Conservation (phyloP, 768 basidiomycete species). For the Daedaleopsis nitida region DNA sequence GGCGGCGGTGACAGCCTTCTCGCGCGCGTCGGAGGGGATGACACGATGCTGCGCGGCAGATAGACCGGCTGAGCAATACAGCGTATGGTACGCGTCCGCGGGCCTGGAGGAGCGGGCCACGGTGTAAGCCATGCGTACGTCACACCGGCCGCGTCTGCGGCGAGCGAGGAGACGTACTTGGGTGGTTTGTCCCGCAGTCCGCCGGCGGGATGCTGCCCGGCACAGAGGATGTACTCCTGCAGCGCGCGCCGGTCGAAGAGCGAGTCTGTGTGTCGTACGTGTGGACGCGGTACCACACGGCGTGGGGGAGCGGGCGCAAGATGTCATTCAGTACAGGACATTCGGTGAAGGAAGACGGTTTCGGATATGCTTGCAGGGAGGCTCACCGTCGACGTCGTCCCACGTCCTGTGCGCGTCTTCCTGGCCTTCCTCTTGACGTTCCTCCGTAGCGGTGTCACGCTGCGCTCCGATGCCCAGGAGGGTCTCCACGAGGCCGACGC, state of each 20-base stretch:
- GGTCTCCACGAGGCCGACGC: slow-evolving; percentile 74
- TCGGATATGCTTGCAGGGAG: too few relatives aligned
- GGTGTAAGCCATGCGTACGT: too few relatives aligned
- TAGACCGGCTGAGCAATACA: slow-evolving; percentile 90
- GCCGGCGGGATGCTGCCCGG: slow-evolving; percentile 83
- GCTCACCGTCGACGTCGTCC: slow-evolving; percentile 72
- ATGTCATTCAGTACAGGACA: neutral
- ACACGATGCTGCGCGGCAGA: slow-evolving; percentile 87
- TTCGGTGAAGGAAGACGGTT: neutral
- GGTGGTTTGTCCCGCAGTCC: slow-evolving; percentile 95
- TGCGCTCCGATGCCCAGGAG: slow-evolving; percentile 35
- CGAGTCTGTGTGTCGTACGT: slow-evolving; percentile 35
- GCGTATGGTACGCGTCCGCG: slow-evolving; percentile 95
- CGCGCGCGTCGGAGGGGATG: slow-evolving; percentile 22
- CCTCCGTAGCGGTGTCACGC: slow-evolving; percentile 27
- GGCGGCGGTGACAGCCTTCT: slow-evolving; percentile 13
- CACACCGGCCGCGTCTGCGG: neutral
- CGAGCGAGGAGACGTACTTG: slow-evolving; percentile 52
- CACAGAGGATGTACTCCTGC: slow-evolving; percentile 85
- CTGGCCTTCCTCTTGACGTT: slow-evolving; percentile 24
- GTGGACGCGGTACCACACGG: too few relatives aligned
- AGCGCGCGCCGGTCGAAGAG: slow-evolving; percentile 67
- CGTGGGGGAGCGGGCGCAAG: neutral
- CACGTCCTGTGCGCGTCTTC: slow-evolving; percentile 47
- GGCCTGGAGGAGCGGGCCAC: slow-evolving; percentile 42